Evolutionary conservation across 1,284 basidiomycete species (phyloP), one percentile per base, ranked within the genome.

Genomic region (Sparassis latifolia): DNA sequence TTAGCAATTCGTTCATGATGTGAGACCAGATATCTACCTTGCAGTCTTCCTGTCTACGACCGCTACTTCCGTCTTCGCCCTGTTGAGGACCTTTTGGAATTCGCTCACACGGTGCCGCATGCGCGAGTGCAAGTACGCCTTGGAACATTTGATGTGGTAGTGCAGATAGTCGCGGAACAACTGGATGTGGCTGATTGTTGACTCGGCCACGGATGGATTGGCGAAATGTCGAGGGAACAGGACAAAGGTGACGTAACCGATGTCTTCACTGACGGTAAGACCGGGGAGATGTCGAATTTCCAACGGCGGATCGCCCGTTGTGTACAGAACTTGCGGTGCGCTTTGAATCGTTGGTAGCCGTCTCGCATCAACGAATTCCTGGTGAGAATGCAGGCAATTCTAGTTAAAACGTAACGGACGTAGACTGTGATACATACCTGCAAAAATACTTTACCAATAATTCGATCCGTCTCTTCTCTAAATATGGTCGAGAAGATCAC

Each of bases 121-220:
- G 47, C 97, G 79, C 29, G 92, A 96, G 71, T 99, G 97, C 92
- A 99, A 96, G 74, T 99, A 99, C 1, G 96, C 97, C 70, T 99
- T 99, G 49, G 89, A 95, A 70, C 96, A 98, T 67, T 96, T 99
- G 82, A 99, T 97, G 71, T 99, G 97, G 71, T 99, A 99, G 72
- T 99, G 97, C 38, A 99, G 77, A 67, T 98, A 98, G 70, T 98
- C 94, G 48, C 97, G 80, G 86, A 99, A 99, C 39, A 97, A 78
- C 68, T 98, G 93, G 64, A 99, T 92, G 62, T 93, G 92, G 37
- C 93, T 95, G 65, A 98, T 98, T 10, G 94, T 96, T 33, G 78
- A 75, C n/a, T 82, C 76, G 5, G 89, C 86, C 37, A 84, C 76
- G n/a, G 78, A 71, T 3, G 84, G 75, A 61, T 85, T 90, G 56